These are phyloP conservation scores for Malus hybrid DNA, from an alignment of 331 rosid genomes.

Conservation along the genomic window DNA sequence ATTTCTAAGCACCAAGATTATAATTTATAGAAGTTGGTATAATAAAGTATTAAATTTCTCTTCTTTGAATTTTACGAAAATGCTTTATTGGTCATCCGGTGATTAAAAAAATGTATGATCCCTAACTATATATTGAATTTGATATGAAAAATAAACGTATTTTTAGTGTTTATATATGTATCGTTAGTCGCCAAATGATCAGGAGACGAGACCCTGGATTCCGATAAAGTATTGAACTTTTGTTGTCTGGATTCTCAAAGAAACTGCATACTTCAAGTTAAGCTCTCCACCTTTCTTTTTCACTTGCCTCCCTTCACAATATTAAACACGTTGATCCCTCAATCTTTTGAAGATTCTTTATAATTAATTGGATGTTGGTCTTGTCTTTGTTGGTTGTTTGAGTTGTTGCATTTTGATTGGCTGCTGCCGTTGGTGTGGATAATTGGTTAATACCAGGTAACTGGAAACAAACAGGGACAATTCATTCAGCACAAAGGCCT, in stretches of 20 bases:
- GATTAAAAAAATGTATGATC: neutral
- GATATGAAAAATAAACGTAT: neutral
- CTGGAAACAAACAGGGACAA: neutral
- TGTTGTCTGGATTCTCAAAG: neutral
- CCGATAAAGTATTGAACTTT: neutral
- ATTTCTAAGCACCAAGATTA: neutral
- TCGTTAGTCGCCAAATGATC: no score
- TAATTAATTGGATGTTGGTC: slow-evolving; percentile 8
- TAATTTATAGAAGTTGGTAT: neutral
- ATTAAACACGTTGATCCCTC: slow-evolving; percentile 12
- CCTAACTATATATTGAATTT: no score
- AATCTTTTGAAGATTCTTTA: slow-evolving; percentile 21
- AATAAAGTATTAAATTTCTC: neutral
- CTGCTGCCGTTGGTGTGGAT: slow-evolving; percentile 1
- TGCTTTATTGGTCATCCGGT: neutral
- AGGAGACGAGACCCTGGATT: neutral
- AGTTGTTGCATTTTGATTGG: slow-evolving; percentile 35
- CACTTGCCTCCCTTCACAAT: neutral
- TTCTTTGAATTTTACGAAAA: no score
- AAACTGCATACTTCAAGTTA: neutral
- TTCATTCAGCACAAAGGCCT: neutral
- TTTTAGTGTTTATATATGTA: no score
- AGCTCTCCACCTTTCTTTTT: slow-evolving; percentile 3
- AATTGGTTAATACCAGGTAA: neutral
- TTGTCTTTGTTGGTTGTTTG: slow-evolving; percentile 5